These are phyloP conservation scores for Cyclotella choctawhatcheeana DNA, from an alignment of 108 stramenopile genomes.

Conservation along the genomic window DNA sequence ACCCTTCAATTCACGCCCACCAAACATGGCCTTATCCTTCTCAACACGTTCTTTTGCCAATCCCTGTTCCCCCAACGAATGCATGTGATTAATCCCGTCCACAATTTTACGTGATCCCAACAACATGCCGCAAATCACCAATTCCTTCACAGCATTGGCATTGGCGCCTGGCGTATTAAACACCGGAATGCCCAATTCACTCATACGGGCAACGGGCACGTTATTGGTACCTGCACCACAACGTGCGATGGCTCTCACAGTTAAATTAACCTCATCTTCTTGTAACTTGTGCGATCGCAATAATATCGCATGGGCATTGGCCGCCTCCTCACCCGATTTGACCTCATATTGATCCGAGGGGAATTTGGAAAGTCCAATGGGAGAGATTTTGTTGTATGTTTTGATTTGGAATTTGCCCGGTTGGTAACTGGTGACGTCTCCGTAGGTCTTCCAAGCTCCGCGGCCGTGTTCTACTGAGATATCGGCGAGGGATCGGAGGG, in stretches of 20 bases:
- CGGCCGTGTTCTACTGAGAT: conserved; percentile 83
- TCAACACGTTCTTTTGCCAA: conserved; percentile 85
- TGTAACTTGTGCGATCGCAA: conserved; percentile 89
- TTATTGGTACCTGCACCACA: conserved; percentile 97
- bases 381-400: conserved; percentile 93
- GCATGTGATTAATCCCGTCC: conserved; percentile 91
- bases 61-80: conserved; percentile 81
- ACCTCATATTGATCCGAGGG: conserved; percentile 73
- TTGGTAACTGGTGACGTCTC: conserved; percentile 72
- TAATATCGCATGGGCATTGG: conserved; percentile 87
- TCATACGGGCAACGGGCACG: conserved; percentile 91
- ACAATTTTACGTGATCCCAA: conserved; percentile 81
- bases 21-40: conserved; percentile 95
- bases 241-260: conserved; percentile 91
- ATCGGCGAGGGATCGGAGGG: conserved; percentile 46
- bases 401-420: conserved; percentile 90
- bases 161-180: conserved; percentile 98
- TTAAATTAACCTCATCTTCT: conserved; percentile 83
- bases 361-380: conserved; percentile 73
- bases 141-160: conserved; percentile 94
- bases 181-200: conserved; percentile 94
- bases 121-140: conserved; percentile 90
- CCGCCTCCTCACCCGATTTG: conserved; percentile 44
- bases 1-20: conserved; percentile 89
- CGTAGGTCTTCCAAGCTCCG: conserved; percentile 83